These are phyloP conservation scores for Aspergillus luchuensis DNA, from an alignment of 2,329 filamentous ascomycete species.

Conservation along the genomic window DNA sequence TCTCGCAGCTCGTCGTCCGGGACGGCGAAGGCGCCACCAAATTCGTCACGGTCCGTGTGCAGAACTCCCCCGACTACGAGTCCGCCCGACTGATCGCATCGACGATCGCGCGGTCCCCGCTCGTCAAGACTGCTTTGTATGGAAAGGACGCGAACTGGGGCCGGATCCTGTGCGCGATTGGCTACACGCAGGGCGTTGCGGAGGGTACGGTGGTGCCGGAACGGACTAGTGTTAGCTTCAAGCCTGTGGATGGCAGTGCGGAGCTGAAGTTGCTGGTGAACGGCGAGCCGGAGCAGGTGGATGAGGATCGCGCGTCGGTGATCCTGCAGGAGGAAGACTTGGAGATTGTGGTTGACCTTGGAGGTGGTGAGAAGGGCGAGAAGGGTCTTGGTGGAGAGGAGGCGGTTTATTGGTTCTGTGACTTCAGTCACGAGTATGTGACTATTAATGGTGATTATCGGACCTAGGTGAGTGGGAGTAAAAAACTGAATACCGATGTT, in stretches of 20 bases:
- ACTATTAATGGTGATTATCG: constrained; percentile 70
- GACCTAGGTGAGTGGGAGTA: constrained; percentile 44
- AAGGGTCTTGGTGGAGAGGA: constrained; percentile 51
- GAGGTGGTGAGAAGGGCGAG: constrained; percentile 50
- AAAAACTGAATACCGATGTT: neutral
- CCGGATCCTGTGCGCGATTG: constrained; percentile 90
- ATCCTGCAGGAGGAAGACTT: constrained; percentile 65
- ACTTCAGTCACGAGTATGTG: constrained; percentile 70
- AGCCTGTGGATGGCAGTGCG: constrained; percentile 59
- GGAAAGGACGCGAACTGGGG: constrained; percentile 99
- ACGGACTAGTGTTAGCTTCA: constrained; percentile 62
- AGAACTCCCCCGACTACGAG: constrained; percentile 67
- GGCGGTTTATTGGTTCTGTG: constrained; percentile 66
- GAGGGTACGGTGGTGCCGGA: constrained; percentile 53
- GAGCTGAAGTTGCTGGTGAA: constrained; percentile 60
- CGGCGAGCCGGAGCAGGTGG: constrained; percentile 64
- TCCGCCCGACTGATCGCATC: constrained; percentile 79
- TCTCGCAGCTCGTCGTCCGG: constrained; percentile 90
- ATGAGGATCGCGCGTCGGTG: constrained; percentile 60
- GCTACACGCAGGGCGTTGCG: constrained; percentile 65
- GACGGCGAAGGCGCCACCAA: constrained; percentile 98
- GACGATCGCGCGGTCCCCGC: constrained; percentile 84
- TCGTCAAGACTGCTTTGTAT: constrained; percentile 97
- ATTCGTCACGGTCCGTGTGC: constrained; percentile 89
- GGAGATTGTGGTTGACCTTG: constrained; percentile 62